phyloP scores from a whole-genome alignment of 2,329 filamentous ascomycete species.

The Pseudocercospora crystallina region DNA sequence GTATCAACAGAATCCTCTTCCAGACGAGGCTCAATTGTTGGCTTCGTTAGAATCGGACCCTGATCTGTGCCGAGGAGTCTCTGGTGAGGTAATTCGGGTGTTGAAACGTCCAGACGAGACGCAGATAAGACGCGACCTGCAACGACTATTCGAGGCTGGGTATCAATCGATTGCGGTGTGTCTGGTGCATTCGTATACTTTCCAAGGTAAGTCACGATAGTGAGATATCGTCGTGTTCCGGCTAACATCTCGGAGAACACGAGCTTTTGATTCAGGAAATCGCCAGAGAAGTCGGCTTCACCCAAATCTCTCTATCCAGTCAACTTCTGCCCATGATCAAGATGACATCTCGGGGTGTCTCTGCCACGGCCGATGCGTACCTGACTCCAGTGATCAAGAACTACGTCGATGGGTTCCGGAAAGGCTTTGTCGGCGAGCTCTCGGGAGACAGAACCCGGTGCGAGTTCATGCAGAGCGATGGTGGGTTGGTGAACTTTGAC shows the following conservation, averaged over 20 bases:
- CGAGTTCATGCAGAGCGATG: constrained; percentile 39
- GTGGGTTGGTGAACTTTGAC: constrained; percentile 31
- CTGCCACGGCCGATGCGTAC: constrained; percentile 74
- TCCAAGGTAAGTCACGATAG: constrained; percentile 43
- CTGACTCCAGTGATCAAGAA: constrained; percentile 72
- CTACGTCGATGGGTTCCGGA: constrained; percentile 54
- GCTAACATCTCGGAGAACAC: constrained; percentile 56
- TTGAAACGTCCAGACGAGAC: constrained; percentile 59
- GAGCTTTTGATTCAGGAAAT: constrained; percentile 72
- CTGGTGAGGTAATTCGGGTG: constrained; percentile 71
- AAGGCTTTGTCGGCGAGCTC: constrained; percentile 30
- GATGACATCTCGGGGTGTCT: constrained; percentile 68
- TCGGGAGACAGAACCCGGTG: constrained; percentile 28
- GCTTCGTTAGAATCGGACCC: constrained; percentile 34
- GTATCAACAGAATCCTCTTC: constrained; percentile 60
- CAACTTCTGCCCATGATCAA: constrained; percentile 82
- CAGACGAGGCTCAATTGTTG: constrained; percentile 33
- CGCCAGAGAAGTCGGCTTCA: constrained; percentile 76
- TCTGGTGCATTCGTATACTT: constrained; percentile 86
- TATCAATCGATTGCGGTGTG: constrained; percentile 81
- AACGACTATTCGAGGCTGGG: constrained; percentile 64
- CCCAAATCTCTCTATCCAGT: constrained; percentile 75
- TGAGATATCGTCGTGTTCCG: constrained; percentile 1
- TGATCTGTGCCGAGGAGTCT: constrained; percentile 67
- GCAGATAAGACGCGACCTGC: constrained; percentile 58